Percentiles rank a stretch among this genome's conserved stretches.
phyloP scores from a whole-genome alignment of 345 rosid species.

The Brassica nigra region DNA sequence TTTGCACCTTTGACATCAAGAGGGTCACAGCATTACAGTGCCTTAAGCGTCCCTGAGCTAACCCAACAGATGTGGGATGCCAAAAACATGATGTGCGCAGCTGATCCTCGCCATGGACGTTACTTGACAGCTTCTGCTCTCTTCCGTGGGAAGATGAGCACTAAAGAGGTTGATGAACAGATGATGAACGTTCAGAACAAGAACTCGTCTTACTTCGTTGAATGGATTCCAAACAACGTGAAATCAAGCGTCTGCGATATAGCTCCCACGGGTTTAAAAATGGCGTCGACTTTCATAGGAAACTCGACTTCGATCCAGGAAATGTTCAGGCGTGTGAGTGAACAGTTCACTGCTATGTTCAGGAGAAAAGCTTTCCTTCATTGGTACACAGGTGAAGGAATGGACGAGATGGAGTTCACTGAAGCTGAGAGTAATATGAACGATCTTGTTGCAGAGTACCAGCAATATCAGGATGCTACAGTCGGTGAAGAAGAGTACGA shows the following conservation, averaged over 20 bases:
- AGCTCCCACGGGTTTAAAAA: background rate
- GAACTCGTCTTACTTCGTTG: background rate
- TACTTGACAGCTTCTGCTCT: background rate
- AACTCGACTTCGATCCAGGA: background rate
- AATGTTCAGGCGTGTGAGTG: background rate
- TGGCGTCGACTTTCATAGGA: background rate
- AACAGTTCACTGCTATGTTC: background rate
- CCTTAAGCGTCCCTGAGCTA: background rate
- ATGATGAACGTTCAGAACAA: background rate
- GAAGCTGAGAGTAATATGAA: background rate
- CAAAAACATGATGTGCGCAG: background rate
- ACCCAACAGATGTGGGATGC: background rate
- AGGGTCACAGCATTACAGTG: background rate
- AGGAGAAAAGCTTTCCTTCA: background rate
- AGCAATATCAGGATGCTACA: background rate
- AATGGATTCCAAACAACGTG: background rate
- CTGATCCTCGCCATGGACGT: background rate
- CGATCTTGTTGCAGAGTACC: background rate
- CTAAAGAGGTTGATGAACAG: background rate
- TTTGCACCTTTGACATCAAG: background rate
- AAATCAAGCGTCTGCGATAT: background rate
- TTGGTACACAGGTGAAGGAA: background rate
- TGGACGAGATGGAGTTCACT: background rate
- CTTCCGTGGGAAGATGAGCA: background rate
- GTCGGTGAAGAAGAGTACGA: background rate